Evolutionary conservation across 306 rosid genomes (phyloP), one percentile per base, ranked within the genome.

Genomic region (Rosa multiflora): DNA sequence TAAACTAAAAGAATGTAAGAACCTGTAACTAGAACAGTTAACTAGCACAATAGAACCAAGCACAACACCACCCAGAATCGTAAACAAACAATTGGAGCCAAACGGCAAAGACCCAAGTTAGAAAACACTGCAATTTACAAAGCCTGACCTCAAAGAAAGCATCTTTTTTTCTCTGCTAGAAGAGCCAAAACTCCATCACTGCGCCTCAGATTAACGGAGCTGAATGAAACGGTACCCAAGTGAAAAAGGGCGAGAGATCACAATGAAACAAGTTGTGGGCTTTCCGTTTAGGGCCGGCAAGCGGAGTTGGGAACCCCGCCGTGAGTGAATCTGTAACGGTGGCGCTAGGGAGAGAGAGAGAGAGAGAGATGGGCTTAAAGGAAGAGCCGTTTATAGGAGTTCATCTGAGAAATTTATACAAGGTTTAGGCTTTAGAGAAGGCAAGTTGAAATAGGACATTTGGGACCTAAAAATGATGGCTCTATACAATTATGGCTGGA

Each of bases 71-170:
- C 46, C 43, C 82, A 76, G 78, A 46, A 52, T 43, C 53, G 14
- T 7, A 80, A 70, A 72, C 5, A 10, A 10, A 42, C 70, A 49
- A 67, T 32, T 7, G 72, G 42, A 48, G 40, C 44, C 20, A 79
- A 52, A 53, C 23, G 8, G 74, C 48, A 63, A 68, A 79, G 43
- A 63, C 85, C 84, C 85, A 87, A 35, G 32, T 52, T 43, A 76
- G 13, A 1, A 70, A 80, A 44, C 8, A 13, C 67, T 70, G 6
- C 12, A 47, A 44, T 82, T 52, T 23, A 39, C 52, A 46, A 79
- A 82, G 26, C 79, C 87, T 81, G 64, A 94, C 99, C 99, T 91
- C 67, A 92, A 69, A 75, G 89, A 88, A 73, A 88, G 76, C 99
- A 94, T 94, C 61, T 85, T 83, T 85, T 29, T 80, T 80, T 80